Conservation (phyloP, 1,284 basidiomycete species). For the Inonotus obliquus region DNA sequence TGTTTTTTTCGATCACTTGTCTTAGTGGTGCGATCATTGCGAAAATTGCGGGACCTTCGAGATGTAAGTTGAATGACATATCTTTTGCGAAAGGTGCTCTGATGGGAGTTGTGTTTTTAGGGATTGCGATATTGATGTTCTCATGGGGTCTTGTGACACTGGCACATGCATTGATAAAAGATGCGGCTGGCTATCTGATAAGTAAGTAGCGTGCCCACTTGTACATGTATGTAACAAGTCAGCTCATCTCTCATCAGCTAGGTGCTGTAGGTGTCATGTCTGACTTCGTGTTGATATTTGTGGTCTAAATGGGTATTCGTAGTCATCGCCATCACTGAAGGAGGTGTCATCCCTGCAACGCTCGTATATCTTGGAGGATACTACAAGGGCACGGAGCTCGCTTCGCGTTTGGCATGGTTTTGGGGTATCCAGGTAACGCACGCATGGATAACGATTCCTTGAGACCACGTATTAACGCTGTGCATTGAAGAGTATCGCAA, state of each 20-base stretch:
- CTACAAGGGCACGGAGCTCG: constrained; percentile 35
- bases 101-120: constrained; percentile 28
- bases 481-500: constrained; percentile 28
- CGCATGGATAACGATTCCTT: not conserved
- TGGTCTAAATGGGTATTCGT: not conserved
- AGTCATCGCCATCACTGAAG: constrained; percentile 37
- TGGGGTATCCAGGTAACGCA: constrained; percentile 31
- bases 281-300: not conserved
- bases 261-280: not conserved
- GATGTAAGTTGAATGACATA: constrained; percentile 28
- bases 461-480: not conserved
- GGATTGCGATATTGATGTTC: constrained; percentile 37
- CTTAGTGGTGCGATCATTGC: constrained; percentile 33
- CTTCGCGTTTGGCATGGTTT: constrained; percentile 36
- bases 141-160: constrained; percentile 36
- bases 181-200: constrained; percentile 32
- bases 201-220: constrained; percentile 19
- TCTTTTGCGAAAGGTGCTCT: not conserved
- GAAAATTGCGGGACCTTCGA: constrained; percentile 33
- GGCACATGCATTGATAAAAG: constrained; percentile 32
- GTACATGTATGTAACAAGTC: not conserved
- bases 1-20: constrained; percentile 32
- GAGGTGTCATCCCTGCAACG: constrained; percentile 36
- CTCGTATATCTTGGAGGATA: constrained; percentile 37
- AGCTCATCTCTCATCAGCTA: not conserved